phyloP scores from a whole-genome alignment of 129 eudicot genomes.

The Arctium minus region DNA sequence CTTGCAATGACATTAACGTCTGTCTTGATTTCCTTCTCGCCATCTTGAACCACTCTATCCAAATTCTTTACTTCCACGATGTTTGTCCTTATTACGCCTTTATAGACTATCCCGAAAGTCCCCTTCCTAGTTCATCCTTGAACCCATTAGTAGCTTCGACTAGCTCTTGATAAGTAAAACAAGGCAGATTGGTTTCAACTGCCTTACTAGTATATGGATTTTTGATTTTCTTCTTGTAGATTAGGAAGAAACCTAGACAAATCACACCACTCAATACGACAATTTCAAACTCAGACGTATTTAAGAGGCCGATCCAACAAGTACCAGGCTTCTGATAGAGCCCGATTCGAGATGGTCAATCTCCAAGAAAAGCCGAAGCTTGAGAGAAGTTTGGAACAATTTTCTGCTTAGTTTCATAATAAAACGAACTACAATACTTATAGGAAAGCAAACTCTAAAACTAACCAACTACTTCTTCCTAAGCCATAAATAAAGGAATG shows the following conservation, averaged over 20 bases:
- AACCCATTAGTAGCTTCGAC: slow-evolving; percentile 30
- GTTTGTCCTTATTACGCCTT: slow-evolving; percentile 30
- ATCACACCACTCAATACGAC: slow-evolving; percentile 13
- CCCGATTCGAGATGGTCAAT: too few species aligned
- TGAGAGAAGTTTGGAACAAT: too few species aligned
- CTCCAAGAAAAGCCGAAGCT: too few species aligned
- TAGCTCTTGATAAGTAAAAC: slow-evolving; percentile 42
- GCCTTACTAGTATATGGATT: neutral
- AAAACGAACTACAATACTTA: too few species aligned
- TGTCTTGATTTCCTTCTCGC: slow-evolving; percentile 29
- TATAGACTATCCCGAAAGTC: slow-evolving; percentile 41
- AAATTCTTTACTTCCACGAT: slow-evolving; percentile 38
- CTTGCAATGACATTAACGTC: slow-evolving; percentile 34
- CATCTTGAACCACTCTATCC: slow-evolving; percentile 17
- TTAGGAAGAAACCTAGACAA: slow-evolving; percentile 28
- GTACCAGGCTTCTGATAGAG: slow-evolving; percentile 6
- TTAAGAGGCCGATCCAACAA: slow-evolving; percentile 28
- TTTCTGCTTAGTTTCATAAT: too few species aligned
- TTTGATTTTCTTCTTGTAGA: slow-evolving; percentile 17
- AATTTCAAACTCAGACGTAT: slow-evolving; percentile 36
- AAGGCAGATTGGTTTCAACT: slow-evolving; percentile 18
- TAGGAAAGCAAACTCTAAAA: too few species aligned
- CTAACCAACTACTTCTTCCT: too few species aligned
- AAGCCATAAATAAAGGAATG: too few species aligned
- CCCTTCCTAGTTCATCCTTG: slow-evolving; percentile 38